Evolutionary conservation across 176 grass and related monocot genomes (phyloP).

Genomic region (Otatea glauca): DNA sequence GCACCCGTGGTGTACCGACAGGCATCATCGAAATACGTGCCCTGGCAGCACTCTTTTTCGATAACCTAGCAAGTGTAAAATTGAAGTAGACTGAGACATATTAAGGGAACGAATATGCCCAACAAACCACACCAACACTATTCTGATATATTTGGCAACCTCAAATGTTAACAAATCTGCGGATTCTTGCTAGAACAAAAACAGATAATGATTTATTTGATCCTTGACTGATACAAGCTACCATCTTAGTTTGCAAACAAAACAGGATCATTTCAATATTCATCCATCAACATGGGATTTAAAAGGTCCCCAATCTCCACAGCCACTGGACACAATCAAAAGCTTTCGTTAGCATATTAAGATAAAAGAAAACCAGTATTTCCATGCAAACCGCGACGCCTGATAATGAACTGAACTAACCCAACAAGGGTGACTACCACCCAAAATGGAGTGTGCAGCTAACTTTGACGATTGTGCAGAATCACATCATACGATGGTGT

Average conservation of each 20-base stretch:
- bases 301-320: not conserved
- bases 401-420: not conserved
- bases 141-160: not conserved
- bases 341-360: not conserved
- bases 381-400: not conserved
- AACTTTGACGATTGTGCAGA: not conserved
- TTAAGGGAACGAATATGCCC: not conserved
- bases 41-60: slow-evolving; percentile 56
- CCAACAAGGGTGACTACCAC: not conserved
- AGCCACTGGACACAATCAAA: not conserved
- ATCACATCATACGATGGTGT: not conserved
- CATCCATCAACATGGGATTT: not conserved
- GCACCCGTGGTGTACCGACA: slow-evolving; percentile 73
- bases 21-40: slow-evolving; percentile 77
- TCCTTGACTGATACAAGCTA: not conserved
- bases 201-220: not conserved
- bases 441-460: not conserved
- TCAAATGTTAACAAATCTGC: no score
- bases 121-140: not conserved
- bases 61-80: slow-evolving; percentile 48
- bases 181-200: not conserved
- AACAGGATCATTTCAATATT: not conserved
- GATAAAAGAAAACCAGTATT: not conserved
- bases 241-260: not conserved
- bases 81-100: not conserved